phyloP scores from a whole-genome alignment of 306 rosid species.

The Prunus mira region DNA sequence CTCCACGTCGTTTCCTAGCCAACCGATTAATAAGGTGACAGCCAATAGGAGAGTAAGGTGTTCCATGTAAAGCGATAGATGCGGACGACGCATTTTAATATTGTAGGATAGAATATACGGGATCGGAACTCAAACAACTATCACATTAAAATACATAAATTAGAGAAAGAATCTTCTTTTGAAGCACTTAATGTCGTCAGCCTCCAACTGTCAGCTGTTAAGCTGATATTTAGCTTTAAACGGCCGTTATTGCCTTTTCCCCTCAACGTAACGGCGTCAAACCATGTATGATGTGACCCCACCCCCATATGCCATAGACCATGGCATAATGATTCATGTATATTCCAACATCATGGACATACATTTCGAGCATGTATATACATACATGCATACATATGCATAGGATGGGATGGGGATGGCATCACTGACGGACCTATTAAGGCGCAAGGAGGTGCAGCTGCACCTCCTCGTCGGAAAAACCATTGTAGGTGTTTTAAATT shows the following conservation, averaged over 20 bases:
- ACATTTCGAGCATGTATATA: background rate
- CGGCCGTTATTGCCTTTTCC: slow-evolving; percentile 28
- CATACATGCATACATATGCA: background rate
- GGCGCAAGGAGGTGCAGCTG: too few relatives aligned
- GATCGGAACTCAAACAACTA: slow-evolving; percentile 13
- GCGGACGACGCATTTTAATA: background rate
- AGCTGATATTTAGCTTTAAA: slow-evolving; percentile 26
- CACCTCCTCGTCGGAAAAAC: too few relatives aligned
- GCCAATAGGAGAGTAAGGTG: too few relatives aligned
- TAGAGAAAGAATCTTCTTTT: slow-evolving; percentile 39
- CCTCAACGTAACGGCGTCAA: slow-evolving; percentile 29
- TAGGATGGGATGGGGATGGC: background rate
- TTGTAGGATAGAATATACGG: background rate
- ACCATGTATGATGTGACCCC: slow-evolving; percentile 19
- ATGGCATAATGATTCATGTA: background rate
- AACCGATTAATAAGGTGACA: too few relatives aligned
- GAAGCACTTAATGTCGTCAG: slow-evolving; percentile 8
- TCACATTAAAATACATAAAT: background rate
- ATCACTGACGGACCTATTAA: background rate
- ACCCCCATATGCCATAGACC: slow-evolving; percentile 13
- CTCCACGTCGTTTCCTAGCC: too few relatives aligned
- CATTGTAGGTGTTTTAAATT: too few relatives aligned
- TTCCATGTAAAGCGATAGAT: background rate
- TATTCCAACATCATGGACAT: background rate
- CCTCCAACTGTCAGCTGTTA: slow-evolving; percentile 31